Evolutionary conservation across 2,329 filamentous ascomycete species (phyloP).

Genomic region (Colletotrichum chrysophilum): DNA sequence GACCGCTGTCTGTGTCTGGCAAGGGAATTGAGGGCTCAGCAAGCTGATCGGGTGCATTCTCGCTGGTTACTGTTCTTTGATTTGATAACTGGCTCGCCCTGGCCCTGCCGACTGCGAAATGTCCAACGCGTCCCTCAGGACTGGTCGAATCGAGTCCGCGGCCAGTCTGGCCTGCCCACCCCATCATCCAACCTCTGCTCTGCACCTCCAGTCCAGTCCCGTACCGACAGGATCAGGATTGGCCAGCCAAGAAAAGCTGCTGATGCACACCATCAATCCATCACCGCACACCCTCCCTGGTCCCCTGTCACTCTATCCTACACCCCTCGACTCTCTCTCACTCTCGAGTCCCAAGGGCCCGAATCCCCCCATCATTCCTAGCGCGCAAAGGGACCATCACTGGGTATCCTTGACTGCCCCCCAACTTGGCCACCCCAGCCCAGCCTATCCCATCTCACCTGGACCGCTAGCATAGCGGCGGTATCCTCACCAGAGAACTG

Average conservation of each 20-base stretch:
- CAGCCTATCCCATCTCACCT: constrained; percentile 4
- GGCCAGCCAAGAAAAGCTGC: constrained; percentile 13
- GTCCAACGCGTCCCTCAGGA: neutral
- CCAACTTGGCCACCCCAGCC: constrained; percentile 14
- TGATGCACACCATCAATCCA: constrained; percentile 17
- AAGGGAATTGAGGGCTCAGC: neutral
- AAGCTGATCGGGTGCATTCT: neutral
- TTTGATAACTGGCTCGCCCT: neutral
- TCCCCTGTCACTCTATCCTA: neutral
- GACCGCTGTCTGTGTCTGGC: neutral
- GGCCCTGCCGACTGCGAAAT: neutral
- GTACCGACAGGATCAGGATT: constrained; percentile 14
- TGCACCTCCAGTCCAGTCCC: neutral
- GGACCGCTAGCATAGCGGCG: constrained; percentile 4
- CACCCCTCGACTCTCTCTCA: neutral
- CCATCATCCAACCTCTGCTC: neutral
- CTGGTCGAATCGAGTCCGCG: neutral
- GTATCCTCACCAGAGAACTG: constrained; percentile 15
- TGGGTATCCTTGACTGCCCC: constrained; percentile 16
- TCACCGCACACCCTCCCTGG: neutral
- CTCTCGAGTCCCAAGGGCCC: constrained; percentile 1
- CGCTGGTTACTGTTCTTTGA: neutral
- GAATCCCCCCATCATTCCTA: constrained; percentile 14
- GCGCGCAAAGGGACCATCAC: constrained; percentile 8
- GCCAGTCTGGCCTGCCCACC: neutral